Evolutionary conservation across 2,329 filamentous ascomycete genomes (phyloP), one percentile per base, ranked within the genome.

Genomic region (Calonectria ilicicola): DNA sequence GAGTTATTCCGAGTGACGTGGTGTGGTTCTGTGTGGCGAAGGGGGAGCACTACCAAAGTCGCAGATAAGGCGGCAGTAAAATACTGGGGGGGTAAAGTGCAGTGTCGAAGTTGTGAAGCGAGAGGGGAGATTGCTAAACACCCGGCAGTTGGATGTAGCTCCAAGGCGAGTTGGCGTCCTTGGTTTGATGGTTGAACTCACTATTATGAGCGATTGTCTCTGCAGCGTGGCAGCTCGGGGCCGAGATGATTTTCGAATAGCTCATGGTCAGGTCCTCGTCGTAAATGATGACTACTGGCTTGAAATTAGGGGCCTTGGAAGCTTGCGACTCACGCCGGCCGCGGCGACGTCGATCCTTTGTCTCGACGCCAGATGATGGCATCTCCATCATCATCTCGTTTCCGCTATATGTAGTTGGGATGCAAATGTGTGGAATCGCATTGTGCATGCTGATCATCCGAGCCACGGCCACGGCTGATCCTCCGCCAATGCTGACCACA

Each of bases 401-500:
- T 15, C 88, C 89, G 42, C 89, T 89, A 77, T 91, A 91, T 0
- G 88, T 91, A 2, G 90, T 91, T 7, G 90, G 90, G 46, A 91
- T 88, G 76, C 89, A 91, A 51, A 91, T 87, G 77, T 91, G 89
- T 23, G 88, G 88, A 40, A 91, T 83, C 0, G 85, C 85, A 40
- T 89, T 90, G 49, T 87, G 85, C 60, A 88, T 82, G 58, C 86
- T 86, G 65, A 91, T 86, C 1, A 88, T 87, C 75, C 90, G 89
- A 2, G 89, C 89, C 26, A 93, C 81, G 2, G 90, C 90, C 65
- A 91, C 90, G 2, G 91, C 91, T 67, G 89, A 91, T 32, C 90
- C 90, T 64, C 91, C 91, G 6, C 91, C 91, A 72, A 93, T 89
- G 47, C 89, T 91, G 53, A 92, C 84, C 46, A 93, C 85, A 32